Evolutionary conservation across 1,139 yeast genomes (phyloP).

Genomic region (Candida sanyaensis): DNA sequence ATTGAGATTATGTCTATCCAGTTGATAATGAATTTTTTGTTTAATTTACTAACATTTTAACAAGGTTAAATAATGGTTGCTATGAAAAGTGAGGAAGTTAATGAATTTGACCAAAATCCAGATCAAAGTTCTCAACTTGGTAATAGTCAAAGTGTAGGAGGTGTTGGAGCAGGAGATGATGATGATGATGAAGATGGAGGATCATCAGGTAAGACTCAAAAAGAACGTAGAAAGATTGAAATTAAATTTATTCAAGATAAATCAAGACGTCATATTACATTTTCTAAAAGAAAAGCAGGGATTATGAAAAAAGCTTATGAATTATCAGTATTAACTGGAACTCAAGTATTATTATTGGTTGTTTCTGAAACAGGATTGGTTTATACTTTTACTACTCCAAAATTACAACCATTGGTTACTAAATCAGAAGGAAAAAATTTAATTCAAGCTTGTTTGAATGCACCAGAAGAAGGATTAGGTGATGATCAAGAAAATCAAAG

Average conservation of each 20-base stretch:
- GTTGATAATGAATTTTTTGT: not conserved
- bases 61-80: not conserved
- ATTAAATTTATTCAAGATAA: slow-evolving; percentile 96
- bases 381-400: slow-evolving; percentile 98
- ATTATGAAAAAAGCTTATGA: slow-evolving; percentile 99
- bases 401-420: slow-evolving; percentile 94
- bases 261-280: slow-evolving; percentile 95
- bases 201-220: slow-evolving; percentile 53
- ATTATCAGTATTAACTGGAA: slow-evolving; percentile 91
- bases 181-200: slow-evolving; percentile 77
- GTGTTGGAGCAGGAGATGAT: slow-evolving; percentile 31
- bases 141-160: slow-evolving; percentile 5
- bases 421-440: slow-evolving; percentile 96
- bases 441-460: slow-evolving; percentile 95
- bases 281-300: slow-evolving; percentile 97
- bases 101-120: slow-evolving; percentile 26
- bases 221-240: slow-evolving; percentile 95
- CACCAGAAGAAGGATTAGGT: slow-evolving; percentile 71
- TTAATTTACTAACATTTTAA: not conserved
- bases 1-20: not conserved
- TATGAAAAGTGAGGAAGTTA: slow-evolving; percentile 38
- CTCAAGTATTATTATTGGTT: slow-evolving; percentile 90
- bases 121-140: slow-evolving; percentile 8
- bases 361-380: slow-evolving; percentile 97
- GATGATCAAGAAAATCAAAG: slow-evolving; percentile 69